phyloP scores from a whole-genome alignment of 768 basidiomycete genomes.

The Lactifluus echinatus region DNA sequence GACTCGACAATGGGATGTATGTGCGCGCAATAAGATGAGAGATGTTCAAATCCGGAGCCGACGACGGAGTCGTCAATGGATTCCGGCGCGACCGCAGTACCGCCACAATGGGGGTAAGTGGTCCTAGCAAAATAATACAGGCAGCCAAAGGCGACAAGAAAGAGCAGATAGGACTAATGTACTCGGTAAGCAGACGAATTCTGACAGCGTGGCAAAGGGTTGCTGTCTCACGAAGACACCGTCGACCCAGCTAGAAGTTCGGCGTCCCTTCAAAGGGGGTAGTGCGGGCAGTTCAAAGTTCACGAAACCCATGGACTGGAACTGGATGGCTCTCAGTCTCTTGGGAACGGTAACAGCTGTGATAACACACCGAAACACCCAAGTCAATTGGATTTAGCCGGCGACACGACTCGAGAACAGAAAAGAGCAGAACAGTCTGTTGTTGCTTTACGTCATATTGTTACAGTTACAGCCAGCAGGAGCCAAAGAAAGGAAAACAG shows the following conservation, averaged over 20 bases:
- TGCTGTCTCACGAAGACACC: background rate
- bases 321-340: background rate
- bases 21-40: slow-evolving; percentile 26
- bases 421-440: too few species aligned
- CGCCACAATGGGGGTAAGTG: background rate
- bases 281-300: background rate
- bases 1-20: slow-evolving; percentile 37
- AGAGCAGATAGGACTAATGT: background rate
- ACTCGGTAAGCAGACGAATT: background rate
- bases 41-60: background rate
- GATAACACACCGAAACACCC: too few species aligned
- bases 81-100: slow-evolving; percentile 23
- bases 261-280: background rate
- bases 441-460: too few species aligned
- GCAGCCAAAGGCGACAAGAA: background rate
- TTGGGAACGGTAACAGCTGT: too few species aligned
- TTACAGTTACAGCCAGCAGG: too few species aligned
- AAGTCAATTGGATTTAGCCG: background rate
- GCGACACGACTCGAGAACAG: background rate
- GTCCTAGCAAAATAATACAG: background rate
- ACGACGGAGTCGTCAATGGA: slow-evolving; percentile 21
- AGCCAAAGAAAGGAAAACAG: too few species aligned
- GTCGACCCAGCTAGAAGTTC: background rate
- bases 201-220: background rate
- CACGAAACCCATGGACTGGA: background rate